These are phyloP conservation scores for Orbilia javanica DNA, from an alignment of 2,329 filamentous ascomycete species.

Conservation along the genomic window DNA sequence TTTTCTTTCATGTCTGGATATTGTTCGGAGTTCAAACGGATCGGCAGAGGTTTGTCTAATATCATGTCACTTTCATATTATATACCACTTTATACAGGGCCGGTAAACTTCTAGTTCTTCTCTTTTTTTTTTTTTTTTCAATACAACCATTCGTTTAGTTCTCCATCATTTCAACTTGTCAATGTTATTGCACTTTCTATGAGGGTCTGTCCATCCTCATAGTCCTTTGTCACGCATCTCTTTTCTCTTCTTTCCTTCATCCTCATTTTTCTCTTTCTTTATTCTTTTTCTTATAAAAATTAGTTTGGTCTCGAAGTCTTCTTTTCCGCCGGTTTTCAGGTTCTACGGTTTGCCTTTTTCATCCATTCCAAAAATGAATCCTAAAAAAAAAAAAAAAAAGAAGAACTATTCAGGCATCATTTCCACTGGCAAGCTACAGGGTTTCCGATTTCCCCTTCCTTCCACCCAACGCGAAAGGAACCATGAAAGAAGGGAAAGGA, in stretches of 20 bases:
- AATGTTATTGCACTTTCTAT: background rate
- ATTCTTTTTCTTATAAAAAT: background rate
- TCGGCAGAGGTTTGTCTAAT: constrained; percentile 22
- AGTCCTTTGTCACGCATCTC: no score
- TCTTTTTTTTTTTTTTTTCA: background rate
- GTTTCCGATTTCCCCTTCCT: background rate
- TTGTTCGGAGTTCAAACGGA: constrained; percentile 46
- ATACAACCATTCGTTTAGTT: background rate
- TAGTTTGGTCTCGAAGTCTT: background rate
- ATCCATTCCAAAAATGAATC: no score
- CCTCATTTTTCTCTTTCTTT: background rate
- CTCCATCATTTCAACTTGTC: background rate
- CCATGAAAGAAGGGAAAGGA: no score
- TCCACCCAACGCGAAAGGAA: no score
- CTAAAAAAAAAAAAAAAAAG: constrained; percentile 1
- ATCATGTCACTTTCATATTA: constrained; percentile 32
- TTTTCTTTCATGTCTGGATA: constrained; percentile 5
- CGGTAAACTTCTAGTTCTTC: constrained; percentile 6
- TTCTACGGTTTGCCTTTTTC: background rate
- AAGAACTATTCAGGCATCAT: background rate
- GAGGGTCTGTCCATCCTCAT: no score
- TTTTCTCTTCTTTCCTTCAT: background rate
- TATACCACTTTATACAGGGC: constrained; percentile 45
- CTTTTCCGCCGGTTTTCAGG: background rate
- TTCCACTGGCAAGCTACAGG: background rate